phyloP scores from a whole-genome alignment of 2,329 filamentous ascomycete species.

The Botrytis squamosa region DNA sequence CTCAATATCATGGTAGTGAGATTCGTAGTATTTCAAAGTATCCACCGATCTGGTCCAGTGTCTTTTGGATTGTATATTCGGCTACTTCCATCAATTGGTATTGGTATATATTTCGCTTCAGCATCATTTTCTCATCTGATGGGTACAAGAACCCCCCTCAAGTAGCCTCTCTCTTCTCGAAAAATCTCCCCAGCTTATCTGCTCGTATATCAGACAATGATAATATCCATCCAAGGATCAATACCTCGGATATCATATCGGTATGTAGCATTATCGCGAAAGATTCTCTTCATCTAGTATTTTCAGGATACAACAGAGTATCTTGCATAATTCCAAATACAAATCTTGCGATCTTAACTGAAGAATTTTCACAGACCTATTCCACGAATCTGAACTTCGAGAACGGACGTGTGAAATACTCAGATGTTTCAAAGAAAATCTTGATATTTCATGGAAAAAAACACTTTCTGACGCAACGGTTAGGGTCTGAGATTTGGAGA shows the following conservation, averaged over 20 bases:
- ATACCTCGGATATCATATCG: neutral
- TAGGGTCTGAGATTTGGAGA: neutral
- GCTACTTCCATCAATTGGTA: neutral
- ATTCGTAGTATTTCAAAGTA: neutral
- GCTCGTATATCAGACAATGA: neutral
- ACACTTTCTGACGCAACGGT: neutral
- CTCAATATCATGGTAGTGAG: neutral
- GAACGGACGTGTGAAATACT: rapidly evolving
- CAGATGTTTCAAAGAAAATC: neutral
- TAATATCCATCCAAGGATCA: neutral
- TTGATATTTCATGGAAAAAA: neutral
- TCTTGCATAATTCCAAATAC: neutral
- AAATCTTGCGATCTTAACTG: neutral
- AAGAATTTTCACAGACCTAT: neutral
- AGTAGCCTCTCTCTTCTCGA: neutral
- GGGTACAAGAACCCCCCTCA: neutral
- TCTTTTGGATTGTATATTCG: neutral
- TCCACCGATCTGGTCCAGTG: neutral
- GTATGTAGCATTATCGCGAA: neutral
- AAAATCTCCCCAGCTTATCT: rapidly evolving
- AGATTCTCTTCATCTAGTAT: neutral
- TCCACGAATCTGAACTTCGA: rapidly evolving
- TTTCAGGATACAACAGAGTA: neutral
- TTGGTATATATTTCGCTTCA: neutral
- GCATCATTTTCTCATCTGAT: neutral